Conservation (phyloP, 2,329 filamentous ascomycete genomes). For the Decorospora gaudefroyi region DNA sequence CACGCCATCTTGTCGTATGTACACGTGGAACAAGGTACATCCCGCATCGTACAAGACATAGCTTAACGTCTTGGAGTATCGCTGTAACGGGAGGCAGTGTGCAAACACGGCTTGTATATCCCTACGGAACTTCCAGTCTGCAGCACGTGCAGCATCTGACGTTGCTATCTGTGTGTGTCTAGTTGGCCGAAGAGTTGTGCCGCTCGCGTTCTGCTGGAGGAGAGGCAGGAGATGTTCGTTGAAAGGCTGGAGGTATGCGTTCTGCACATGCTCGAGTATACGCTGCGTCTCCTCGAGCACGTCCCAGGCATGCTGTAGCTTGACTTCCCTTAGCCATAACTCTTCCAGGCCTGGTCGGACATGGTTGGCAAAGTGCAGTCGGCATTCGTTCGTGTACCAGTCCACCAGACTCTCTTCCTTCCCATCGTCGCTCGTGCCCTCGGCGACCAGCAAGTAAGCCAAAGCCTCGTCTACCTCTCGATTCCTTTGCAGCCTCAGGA, state of each 20-base stretch:
- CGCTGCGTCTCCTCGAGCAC: conserved; percentile 46
- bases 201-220: conserved; percentile 30
- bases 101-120: conserved; percentile 68
- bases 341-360: conserved; percentile 36
- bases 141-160: conserved; percentile 22
- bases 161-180: conserved; percentile 43
- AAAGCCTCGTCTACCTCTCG: conserved; percentile 46
- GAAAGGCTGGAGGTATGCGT: conserved; percentile 46
- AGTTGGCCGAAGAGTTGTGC: conserved; percentile 41
- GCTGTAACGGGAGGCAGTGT: conserved; percentile 61
- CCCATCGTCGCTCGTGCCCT: conserved; percentile 37
- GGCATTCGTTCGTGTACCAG: conserved; percentile 55
- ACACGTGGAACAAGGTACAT: conserved; percentile 52
- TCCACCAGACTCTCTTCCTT: conserved; percentile 44
- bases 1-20: conserved; percentile 34
- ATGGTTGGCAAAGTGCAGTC: conserved; percentile 48
- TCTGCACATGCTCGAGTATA: conserved; percentile 45
- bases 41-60: conserved; percentile 61
- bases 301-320: conserved; percentile 33
- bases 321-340: conserved; percentile 39
- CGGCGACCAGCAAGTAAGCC: conserved; percentile 42
- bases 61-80: conserved; percentile 60
- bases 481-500: conserved; percentile 23
- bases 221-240: conserved; percentile 42
- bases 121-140: conserved; percentile 57